Conservation (phyloP, 208 protist species). For the Angomonas desouzai region DNA sequence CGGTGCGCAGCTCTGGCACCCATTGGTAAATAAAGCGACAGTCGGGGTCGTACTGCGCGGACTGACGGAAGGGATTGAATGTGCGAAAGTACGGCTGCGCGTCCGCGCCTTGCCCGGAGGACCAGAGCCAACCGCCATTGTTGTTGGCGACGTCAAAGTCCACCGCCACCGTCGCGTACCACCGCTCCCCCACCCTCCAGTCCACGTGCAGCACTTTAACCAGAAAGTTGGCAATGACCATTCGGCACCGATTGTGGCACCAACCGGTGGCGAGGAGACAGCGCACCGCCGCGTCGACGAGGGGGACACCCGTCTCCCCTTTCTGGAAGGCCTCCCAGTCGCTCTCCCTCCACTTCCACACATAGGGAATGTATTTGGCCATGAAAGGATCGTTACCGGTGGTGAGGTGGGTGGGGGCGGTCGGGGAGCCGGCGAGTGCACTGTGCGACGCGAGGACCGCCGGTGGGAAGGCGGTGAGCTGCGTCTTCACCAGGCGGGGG, state of each 20-base stretch:
- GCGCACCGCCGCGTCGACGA: slow-evolving; percentile 92
- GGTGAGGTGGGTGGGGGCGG: background rate
- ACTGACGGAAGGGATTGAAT: slow-evolving; percentile 79
- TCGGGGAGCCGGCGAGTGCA: background rate
- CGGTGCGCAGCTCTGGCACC: slow-evolving; percentile 63
- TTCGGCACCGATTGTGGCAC: slow-evolving; percentile 72
- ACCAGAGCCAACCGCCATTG: slow-evolving; percentile 84
- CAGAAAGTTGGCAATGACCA: slow-evolving; percentile 84
- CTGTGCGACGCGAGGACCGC: background rate
- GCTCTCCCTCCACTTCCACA: slow-evolving; percentile 49
- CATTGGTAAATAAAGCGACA: slow-evolving; percentile 61
- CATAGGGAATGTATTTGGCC: slow-evolving; percentile 44
- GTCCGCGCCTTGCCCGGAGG: slow-evolving; percentile 66
- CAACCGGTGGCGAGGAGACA: slow-evolving; percentile 81
- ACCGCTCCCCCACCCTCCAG: slow-evolving; percentile 88
- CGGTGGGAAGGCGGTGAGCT: slow-evolving; percentile 43
- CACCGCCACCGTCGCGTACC: slow-evolving; percentile 79
- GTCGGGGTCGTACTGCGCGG: slow-evolving; percentile 51
- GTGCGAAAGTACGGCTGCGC: slow-evolving; percentile 79
- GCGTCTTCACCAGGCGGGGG: slow-evolving; percentile 46
- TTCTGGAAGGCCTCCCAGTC: slow-evolving; percentile 65
- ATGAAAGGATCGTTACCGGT: slow-evolving; percentile 59
- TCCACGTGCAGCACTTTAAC: slow-evolving; percentile 86
- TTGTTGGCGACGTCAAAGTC: slow-evolving; percentile 89
- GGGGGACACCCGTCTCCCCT: slow-evolving; percentile 85